Percentiles rank a stretch among this genome's conserved stretches.
Evolutionary conservation across 2,329 filamentous ascomycete genomes (phyloP).

Genomic region (Colletotrichum limetticola): DNA sequence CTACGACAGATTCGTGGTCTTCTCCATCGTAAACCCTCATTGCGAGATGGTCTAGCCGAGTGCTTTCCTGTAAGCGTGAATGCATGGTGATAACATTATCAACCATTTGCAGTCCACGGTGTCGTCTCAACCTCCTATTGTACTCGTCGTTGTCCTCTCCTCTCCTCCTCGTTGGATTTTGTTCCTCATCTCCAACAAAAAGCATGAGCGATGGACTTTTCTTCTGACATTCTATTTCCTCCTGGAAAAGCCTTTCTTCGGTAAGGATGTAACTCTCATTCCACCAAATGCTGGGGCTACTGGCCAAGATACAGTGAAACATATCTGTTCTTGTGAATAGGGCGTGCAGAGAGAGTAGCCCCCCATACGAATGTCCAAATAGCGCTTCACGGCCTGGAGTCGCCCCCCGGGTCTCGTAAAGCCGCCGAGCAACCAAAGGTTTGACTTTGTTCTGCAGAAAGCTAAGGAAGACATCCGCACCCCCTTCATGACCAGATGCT

Average conservation of each 20-base stretch:
- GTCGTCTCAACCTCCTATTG: constrained; percentile 39
- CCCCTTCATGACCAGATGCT: constrained; percentile 45
- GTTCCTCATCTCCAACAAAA: constrained; percentile 47
- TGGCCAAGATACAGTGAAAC: constrained; percentile 57
- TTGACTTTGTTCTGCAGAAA: constrained; percentile 54
- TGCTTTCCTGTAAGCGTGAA: constrained; percentile 31
- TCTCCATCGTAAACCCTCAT: constrained; percentile 41
- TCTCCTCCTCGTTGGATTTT: constrained; percentile 39
- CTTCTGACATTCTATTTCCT: background rate
- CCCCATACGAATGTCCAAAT: constrained; percentile 61
- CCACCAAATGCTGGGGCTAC: constrained; percentile 60
- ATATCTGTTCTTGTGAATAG: constrained; percentile 51
- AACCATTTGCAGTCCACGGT: constrained; percentile 39
- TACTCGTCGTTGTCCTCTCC: background rate
- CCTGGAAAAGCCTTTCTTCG: constrained; percentile 43
- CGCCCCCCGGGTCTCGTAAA: constrained; percentile 41
- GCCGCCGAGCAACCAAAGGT: constrained; percentile 42
- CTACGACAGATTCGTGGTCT: constrained; percentile 46
- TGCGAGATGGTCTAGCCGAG: constrained; percentile 32
- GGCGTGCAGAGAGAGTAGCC: constrained; percentile 57
- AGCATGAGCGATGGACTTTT: constrained; percentile 42
- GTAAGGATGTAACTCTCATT: constrained; percentile 53
- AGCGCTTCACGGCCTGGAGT: constrained; percentile 52
- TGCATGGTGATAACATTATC: constrained; percentile 41
- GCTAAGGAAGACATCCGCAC: constrained; percentile 55